phyloP scores from a whole-genome alignment of 1,284 basidiomycete genomes.

The Trichosporon sp. region DNA sequence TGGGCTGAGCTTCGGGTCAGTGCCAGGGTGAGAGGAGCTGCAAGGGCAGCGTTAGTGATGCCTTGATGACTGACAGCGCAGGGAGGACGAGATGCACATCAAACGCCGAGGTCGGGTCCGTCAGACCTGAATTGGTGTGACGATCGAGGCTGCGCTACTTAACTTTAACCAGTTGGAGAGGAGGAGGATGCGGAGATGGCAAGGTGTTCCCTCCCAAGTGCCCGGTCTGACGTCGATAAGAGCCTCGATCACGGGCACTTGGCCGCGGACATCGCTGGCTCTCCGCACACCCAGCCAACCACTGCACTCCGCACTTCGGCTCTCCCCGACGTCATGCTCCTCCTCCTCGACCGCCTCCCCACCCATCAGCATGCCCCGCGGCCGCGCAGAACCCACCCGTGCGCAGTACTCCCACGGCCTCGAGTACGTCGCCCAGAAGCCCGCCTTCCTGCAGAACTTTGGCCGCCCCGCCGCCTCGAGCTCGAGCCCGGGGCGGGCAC shows the following conservation, averaged over 20 bases:
- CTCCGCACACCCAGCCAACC: neutral
- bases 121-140: too few relatives aligned
- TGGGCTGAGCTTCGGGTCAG: too few relatives aligned
- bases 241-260: neutral
- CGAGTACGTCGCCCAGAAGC: conserved; percentile 39
- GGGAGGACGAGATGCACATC: too few relatives aligned
- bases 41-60: too few relatives aligned
- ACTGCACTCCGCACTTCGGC: neutral
- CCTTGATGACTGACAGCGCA: too few relatives aligned
- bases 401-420: conserved; percentile 31
- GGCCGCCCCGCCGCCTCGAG: conserved; percentile 18
- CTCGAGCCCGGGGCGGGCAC: neutral
- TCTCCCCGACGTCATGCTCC: neutral
- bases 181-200: neutral
- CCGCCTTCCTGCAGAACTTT: conserved; percentile 42
- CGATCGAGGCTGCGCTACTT: too few relatives aligned
- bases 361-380: conserved; percentile 6
- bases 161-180: neutral
- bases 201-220: neutral
- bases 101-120: too few relatives aligned
- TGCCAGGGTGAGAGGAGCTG: too few relatives aligned
- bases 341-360: neutral
- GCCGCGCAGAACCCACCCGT: conserved; percentile 11
- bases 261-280: neutral
- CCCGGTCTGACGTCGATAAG: neutral